Evolutionary conservation across 257 asterid species (phyloP).

Genomic region (Solanum rostratum): DNA sequence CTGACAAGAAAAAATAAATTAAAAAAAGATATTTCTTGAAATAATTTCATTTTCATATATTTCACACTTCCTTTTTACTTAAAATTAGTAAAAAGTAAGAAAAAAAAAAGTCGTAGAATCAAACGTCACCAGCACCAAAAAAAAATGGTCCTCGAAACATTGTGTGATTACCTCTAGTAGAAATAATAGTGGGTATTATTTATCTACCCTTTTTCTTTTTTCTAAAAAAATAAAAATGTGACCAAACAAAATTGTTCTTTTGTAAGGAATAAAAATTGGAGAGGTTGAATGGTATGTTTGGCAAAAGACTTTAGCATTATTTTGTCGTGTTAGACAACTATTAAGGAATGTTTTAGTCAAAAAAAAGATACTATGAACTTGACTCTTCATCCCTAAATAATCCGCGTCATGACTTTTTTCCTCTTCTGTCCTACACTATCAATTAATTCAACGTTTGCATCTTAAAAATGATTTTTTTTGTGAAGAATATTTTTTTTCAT

Average conservation of each 20-base stretch:
- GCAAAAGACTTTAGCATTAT: not conserved
- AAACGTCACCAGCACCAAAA: not conserved
- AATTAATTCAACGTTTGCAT: no score
- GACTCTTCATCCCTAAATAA: not conserved
- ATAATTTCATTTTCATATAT: not conserved
- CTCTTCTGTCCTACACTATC: not conserved
- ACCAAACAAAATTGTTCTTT: not conserved
- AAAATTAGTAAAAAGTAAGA: not conserved
- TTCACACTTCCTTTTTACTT: not conserved
- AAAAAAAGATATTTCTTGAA: no score
- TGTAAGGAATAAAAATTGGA: not conserved
- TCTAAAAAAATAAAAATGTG: not conserved
- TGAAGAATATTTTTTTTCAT: no score
- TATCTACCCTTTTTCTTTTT: no score
- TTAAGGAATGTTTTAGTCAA: slow-evolving; percentile 12
- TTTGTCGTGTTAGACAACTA: not conserved
- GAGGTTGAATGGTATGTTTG: not conserved
- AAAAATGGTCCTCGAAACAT: not conserved
- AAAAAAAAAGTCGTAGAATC: not conserved
- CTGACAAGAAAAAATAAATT: no score
- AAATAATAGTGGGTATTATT: not conserved
- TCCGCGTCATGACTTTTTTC: not conserved
- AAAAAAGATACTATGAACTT: not conserved
- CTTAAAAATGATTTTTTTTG: no score
- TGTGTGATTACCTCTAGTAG: not conserved